These are phyloP conservation scores for Plasmodium chabaudi DNA, from an alignment of 169 alveolate species.

Conservation along the genomic window DNA sequence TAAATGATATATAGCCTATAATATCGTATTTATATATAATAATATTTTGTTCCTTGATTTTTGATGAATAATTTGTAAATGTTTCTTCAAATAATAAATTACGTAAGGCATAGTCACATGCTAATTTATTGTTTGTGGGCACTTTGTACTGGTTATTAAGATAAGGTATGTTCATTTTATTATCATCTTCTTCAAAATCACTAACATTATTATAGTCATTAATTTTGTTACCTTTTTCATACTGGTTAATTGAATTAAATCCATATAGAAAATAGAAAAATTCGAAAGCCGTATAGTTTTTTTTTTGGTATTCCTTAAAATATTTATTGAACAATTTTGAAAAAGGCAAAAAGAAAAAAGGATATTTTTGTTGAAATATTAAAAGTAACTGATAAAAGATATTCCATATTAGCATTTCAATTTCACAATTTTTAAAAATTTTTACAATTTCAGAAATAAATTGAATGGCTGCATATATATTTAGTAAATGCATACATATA, in stretches of 20 bases:
- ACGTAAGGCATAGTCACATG: too few species aligned
- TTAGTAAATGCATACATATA: slow-evolving; percentile 60
- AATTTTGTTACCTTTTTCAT: slow-evolving; percentile 13
- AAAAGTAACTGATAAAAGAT: slow-evolving; percentile 40
- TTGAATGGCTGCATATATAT: slow-evolving; percentile 36
- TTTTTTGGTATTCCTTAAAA: slow-evolving; percentile 58
- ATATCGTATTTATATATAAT: slow-evolving; percentile 37
- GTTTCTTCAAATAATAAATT: not conserved
- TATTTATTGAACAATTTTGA: slow-evolving; percentile 40
- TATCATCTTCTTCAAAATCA: too few species aligned
- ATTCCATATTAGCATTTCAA: slow-evolving; percentile 74
- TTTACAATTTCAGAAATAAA: slow-evolving; percentile 14
- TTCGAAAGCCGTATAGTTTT: slow-evolving; percentile 23
- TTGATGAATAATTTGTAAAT: not conserved
- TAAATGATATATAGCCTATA: slow-evolving; percentile 38
- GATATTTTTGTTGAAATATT: slow-evolving; percentile 70
- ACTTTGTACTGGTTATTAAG: too few species aligned
- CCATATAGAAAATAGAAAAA: slow-evolving; percentile 67
- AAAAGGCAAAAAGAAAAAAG: slow-evolving; percentile 66
- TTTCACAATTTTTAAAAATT: slow-evolving; percentile 20
- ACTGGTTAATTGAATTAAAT: slow-evolving; percentile 14
- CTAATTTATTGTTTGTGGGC: too few species aligned
- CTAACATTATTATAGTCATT: too few species aligned
- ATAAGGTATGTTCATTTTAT: too few species aligned
- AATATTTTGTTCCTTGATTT: not conserved